Conservation (phyloP, 202 grass and related monocot genomes). For the Carex sylvatica region DNA sequence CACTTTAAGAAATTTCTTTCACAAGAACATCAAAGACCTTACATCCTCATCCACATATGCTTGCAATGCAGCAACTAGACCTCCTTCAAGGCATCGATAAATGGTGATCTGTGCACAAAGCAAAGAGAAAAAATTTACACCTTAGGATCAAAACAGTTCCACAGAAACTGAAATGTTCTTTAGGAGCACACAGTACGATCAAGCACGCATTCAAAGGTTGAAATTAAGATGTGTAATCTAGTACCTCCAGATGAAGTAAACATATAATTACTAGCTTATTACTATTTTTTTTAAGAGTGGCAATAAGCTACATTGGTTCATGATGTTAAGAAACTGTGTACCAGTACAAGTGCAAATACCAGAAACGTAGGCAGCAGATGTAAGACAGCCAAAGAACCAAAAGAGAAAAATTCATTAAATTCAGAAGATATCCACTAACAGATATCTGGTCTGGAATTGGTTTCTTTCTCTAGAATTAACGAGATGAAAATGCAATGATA, state of each 20-base stretch:
- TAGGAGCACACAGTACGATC: neutral
- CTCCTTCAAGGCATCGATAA: constrained; percentile 86
- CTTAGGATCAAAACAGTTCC: neutral
- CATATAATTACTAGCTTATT: neutral
- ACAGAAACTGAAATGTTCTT: neutral
- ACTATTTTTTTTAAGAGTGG: neutral
- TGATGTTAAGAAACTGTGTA: neutral
- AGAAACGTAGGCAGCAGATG: neutral
- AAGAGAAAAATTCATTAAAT: neutral
- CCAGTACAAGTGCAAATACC: neutral
- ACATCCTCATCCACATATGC: constrained; percentile 86
- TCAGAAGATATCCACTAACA: neutral
- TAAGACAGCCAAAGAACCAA: neutral
- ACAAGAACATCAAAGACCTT: constrained; percentile 29
- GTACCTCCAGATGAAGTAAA: neutral
- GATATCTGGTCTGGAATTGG: neutral
- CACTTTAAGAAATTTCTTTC: neutral
- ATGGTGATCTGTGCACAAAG: constrained; percentile 64
- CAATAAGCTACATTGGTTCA: neutral
- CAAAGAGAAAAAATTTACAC: neutral
- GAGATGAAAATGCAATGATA: neutral
- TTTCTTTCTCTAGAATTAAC: neutral
- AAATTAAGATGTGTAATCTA: neutral
- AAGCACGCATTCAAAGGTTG: neutral
- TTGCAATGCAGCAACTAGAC: constrained; percentile 71